These are phyloP conservation scores for Colletotrichum sublineola DNA, from an alignment of 2,329 filamentous ascomycete species.

Conservation along the genomic window DNA sequence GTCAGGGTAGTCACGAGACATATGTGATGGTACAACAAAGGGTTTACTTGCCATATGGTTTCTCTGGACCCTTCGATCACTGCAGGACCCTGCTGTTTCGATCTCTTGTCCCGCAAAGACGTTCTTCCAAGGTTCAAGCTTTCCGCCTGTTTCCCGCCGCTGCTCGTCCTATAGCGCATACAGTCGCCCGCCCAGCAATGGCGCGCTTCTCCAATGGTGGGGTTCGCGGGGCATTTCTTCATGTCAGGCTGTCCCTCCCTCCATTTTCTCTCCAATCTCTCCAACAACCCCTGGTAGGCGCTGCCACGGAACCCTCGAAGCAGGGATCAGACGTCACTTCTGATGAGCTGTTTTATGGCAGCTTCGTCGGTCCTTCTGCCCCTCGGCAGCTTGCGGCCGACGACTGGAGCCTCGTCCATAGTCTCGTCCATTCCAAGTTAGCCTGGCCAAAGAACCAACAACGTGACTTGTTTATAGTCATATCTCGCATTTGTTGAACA, in stretches of 20 bases:
- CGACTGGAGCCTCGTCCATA: slow-evolving; percentile 14
- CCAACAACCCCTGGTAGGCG: slow-evolving; percentile 10
- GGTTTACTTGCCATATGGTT: no score
- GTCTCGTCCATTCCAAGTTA: slow-evolving; percentile 23
- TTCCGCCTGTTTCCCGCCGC: slow-evolving; percentile 36
- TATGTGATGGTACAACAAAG: no score
- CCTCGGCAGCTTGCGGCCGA: slow-evolving; percentile 34
- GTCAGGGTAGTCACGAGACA: no score
- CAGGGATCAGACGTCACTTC: slow-evolving; percentile 38
- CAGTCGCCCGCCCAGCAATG: slow-evolving; percentile 18
- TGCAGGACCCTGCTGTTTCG: no score
- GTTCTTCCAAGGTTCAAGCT: slow-evolving; percentile 3
- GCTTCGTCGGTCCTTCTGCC: slow-evolving; percentile 24
- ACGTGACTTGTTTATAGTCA: slow-evolving; percentile 31
- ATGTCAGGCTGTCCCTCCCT: slow-evolving; percentile 4
- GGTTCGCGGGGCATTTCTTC: slow-evolving; percentile 40
- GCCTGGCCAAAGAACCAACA: slow-evolving; percentile 8
- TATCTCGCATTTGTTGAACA: not conserved
- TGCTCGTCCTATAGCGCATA: slow-evolving; percentile 12
- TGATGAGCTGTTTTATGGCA: slow-evolving; percentile 40
- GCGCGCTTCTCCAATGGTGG: slow-evolving; percentile 33
- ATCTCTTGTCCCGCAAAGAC: slow-evolving; percentile 4
- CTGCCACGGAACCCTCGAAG: slow-evolving; percentile 6
- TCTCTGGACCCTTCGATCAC: no score
- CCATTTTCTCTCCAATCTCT: slow-evolving; percentile 4